Evolutionary conservation across 2,329 filamentous ascomycete species (phyloP).

Genomic region (Aspergillus sp.): DNA sequence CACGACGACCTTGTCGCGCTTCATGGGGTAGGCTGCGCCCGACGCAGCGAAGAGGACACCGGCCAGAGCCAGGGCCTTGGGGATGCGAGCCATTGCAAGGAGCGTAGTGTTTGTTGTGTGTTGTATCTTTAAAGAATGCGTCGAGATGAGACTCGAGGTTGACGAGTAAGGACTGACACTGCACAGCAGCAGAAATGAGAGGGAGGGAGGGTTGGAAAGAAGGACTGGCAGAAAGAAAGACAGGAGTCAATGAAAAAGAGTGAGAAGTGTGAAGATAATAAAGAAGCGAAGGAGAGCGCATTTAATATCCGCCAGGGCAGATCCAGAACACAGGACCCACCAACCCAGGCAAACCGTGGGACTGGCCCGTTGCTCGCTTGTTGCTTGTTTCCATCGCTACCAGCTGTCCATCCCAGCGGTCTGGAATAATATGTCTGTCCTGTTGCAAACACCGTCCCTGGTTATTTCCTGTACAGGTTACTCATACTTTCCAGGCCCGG

Average conservation of each 20-base stretch:
- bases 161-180: conserved; percentile 8
- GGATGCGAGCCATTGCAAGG: conserved; percentile 26
- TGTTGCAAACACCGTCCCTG: no score
- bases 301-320: no score
- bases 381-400: no score
- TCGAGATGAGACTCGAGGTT: no score
- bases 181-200: conserved; percentile 15
- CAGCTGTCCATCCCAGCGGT: no score
- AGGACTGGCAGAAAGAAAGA: conserved; percentile 4
- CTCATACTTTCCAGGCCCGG: conserved; percentile 4
- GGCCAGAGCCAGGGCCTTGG: conserved; percentile 28
- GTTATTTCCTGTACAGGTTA: conserved; percentile 14
- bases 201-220: conserved; percentile 7
- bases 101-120: conserved; percentile 3
- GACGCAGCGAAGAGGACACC: conserved; percentile 26
- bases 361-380: no score
- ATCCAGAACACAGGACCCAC: no score
- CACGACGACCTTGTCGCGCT: conserved; percentile 33
- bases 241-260: conserved; percentile 2
- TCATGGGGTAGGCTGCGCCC: conserved; percentile 23
- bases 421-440: no score
- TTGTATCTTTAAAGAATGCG: no score
- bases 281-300: conserved; percentile 3
- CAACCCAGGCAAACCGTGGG: no score
- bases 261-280: neutral